Base-by-base conservation (phyloP, 2,329 filamentous ascomycete species). In the Alternaria sp. region DNA sequence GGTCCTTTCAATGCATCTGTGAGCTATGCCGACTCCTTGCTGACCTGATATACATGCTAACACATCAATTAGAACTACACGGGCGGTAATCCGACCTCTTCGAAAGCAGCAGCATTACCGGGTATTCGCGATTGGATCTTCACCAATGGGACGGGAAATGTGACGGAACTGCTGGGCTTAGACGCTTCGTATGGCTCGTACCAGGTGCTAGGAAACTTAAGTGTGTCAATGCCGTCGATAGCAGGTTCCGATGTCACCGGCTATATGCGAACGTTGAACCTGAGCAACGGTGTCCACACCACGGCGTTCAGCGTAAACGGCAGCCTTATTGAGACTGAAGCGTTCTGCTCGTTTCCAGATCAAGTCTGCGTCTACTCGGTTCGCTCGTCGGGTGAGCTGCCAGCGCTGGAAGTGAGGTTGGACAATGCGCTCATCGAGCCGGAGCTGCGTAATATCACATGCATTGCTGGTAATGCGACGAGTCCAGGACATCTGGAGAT, bases 51-150 rank as follows among this genome's bases (percentile, higher is more conserved):
- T 1, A 10, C 4, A 28, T 5, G 5, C 44, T 58, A 20, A 45
- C 47, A 5, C 5, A n/a, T 10, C 18, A 23, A 0, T 10, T n/a
- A 81, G 75, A 79, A 76, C 58, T 86, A 86, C 66, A 80, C 74
- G 0, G 84, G 85, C 15, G 84, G 84, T 1, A 86, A 86, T 46
- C 84, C 84, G 15, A 64, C 64, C 1, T 66, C 70, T 3, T 68
- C 79, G 0, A 75, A 78, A 4, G 77, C 77, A 2, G 64, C 75
- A 6, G 76, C 77, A 28, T 64, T 86, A 0, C 75, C 79, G 1
- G 80, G 77, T 0, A 84, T 86, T 5, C 76, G 84, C n/a, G 75
- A 82, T 4, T 79, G 71, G 64, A 86, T 86, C 15, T 86, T 85
- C 47, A 69, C 81, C 18, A 84, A 86, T 55, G 83, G 83, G 6